Conservation (phyloP, 78 protist species). For the Diacronema lutheri region DNA sequence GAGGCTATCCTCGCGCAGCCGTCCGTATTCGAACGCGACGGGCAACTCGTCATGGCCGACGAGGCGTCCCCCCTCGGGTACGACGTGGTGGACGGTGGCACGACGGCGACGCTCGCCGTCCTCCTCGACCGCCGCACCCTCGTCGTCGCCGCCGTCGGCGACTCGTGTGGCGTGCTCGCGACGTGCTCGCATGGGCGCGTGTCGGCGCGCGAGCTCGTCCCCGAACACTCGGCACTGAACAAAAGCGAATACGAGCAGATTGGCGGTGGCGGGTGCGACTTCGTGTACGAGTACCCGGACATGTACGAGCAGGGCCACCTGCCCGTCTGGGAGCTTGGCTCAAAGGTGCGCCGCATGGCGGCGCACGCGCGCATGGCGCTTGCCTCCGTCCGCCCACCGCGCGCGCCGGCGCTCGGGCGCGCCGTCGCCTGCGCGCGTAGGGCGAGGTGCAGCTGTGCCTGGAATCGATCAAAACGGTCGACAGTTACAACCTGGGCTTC, state of each 20-base stretch:
- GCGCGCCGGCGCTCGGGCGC: too few relatives aligned
- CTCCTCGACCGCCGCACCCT: neutral
- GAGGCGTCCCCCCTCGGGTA: neutral
- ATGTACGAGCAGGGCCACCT: neutral
- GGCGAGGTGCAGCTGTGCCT: too few relatives aligned
- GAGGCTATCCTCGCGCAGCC: neutral
- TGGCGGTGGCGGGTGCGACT: neutral
- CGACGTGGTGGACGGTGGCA: slow-evolving; percentile 7
- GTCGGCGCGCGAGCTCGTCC: neutral
- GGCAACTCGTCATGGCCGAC: neutral
- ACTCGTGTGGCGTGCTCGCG: neutral
- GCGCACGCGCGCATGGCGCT: too few relatives aligned
- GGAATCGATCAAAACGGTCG: too few relatives aligned
- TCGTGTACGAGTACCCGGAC: neutral
- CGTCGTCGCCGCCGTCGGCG: neutral
- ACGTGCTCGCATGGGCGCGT: neutral
- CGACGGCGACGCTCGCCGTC: slow-evolving; percentile 6
- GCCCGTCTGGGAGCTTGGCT: too few relatives aligned
- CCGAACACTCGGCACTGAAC: neutral
- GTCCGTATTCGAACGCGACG: neutral
- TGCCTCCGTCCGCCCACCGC: too few relatives aligned
- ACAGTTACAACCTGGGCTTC: neutral
- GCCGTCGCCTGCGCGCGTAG: too few relatives aligned
- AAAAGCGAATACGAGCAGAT: neutral
- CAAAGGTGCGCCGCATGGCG: too few relatives aligned